Evolutionary conservation across 2,329 filamentous ascomycete genomes (phyloP), one percentile per base, ranked within the genome.

Genomic region (Fonsecaea monophora): DNA sequence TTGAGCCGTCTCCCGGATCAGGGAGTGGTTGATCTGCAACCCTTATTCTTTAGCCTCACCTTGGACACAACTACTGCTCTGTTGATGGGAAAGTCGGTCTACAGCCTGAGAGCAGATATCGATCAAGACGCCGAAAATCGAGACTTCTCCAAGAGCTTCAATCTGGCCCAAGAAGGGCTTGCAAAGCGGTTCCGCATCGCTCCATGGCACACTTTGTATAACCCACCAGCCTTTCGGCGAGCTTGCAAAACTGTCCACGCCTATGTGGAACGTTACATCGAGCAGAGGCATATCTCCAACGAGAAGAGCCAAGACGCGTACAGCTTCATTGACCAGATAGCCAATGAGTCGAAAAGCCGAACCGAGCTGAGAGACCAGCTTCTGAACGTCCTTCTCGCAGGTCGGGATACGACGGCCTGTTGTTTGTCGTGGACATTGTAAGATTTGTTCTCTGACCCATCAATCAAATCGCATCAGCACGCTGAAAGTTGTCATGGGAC

Each of bases 341-440:
- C 57, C 21, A 13, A n/a, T 4, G 38, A 48, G 40, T 60, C 54
- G 35, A 38, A 30, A 10, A 76, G 85, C 3, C 82, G 82, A 55
- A 73, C 79, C 50, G 78, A 82, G 67, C 54, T 70, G 13, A 60
- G 66, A 56, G 59, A 54, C 45, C 63, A 68, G 34, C 54, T 70
- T 13, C 58, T 96, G 15, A 89, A 90, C 56, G 86, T 97, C 15
- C 85, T 97, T 3, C 85, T 97, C n/a, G 94, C 94, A 0, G 92
- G 92, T 21, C 76, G 79, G 25, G 94, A 97, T 78, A 97, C 93
- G 13, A 97, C 93, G 0, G 93, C 93, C 35, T 87, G 85, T n/a
- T 92, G 91, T 0, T 84, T 97, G 0, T 90, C 88, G 0, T 97
- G 92, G 90, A 84, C 86, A 42, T 83, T 97, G 66, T 96, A 94